Evolutionary conservation across 169 alveolate species (phyloP).

Genomic region (Eimeria tenella): DNA sequence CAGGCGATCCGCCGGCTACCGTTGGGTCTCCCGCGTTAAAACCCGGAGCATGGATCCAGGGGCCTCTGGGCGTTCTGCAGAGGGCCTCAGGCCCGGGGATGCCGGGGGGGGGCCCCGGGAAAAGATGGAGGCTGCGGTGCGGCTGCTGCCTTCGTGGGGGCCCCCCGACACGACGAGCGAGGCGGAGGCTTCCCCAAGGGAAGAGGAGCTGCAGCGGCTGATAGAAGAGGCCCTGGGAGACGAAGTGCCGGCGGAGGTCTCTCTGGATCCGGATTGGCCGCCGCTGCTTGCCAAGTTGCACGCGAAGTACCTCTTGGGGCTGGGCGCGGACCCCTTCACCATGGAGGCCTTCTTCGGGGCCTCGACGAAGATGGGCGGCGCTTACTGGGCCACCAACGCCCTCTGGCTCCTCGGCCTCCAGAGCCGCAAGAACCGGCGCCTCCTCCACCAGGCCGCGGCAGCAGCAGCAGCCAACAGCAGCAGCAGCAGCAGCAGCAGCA

Average conservation of each 20-base stretch:
- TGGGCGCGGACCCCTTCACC: constrained; percentile 70
- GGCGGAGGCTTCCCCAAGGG: background rate
- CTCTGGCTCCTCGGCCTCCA: constrained; percentile 72
- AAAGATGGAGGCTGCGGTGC: background rate
- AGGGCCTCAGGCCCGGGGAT: too few species aligned
- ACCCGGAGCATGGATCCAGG: too few species aligned
- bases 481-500: constrained; percentile 32
- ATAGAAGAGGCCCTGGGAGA: background rate
- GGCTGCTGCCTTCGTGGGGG: constrained; percentile 17
- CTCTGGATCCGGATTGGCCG: background rate
- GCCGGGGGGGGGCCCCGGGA: background rate
- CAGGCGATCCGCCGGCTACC: too few species aligned
- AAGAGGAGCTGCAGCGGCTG: background rate
- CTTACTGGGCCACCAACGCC: constrained; percentile 80
- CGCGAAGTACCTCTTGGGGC: constrained; percentile 56
- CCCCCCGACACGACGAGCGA: constrained; percentile 35
- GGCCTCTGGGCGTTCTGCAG: too few species aligned
- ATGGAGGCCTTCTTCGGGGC: constrained; percentile 70
- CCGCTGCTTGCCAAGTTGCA: constrained; percentile 5
- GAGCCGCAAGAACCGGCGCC: constrained; percentile 17
- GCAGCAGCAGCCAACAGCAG: background rate
- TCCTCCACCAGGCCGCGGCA: constrained; percentile 43
- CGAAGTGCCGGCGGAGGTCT: background rate
- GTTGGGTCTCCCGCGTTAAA: too few species aligned
- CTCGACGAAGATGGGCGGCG: constrained; percentile 76